A percentile compares a stretch with the other conserved stretches of the same genome.
These are phyloP conservation scores for Pseudonitzschia multistriata DNA, from an alignment of 108 stramenopile genomes.

Conservation along the genomic window DNA sequence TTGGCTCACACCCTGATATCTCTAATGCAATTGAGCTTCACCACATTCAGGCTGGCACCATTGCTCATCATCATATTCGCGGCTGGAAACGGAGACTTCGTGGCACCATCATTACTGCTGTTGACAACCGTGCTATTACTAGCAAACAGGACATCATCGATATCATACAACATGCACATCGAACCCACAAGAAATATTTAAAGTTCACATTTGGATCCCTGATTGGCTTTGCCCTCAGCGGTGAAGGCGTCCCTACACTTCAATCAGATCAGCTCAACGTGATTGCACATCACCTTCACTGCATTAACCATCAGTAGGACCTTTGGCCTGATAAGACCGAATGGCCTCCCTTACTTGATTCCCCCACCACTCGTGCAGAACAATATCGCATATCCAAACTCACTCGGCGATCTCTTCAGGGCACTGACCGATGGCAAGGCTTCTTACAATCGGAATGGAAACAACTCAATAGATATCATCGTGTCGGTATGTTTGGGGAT, in stretches of 20 bases:
- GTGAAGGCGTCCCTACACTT: constrained; percentile 6
- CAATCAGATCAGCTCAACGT: constrained; percentile 15
- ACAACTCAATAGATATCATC: too few species aligned
- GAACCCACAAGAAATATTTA: background rate
- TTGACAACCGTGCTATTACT: background rate
- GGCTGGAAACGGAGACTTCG: constrained; percentile 13
- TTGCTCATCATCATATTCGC: background rate
- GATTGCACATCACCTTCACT: constrained; percentile 6
- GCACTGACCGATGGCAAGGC: background rate
- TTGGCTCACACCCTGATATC: background rate
- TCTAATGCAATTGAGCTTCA: background rate
- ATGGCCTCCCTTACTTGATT: background rate
- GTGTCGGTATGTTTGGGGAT: background rate
- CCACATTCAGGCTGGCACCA: background rate
- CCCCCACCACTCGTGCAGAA: background rate
- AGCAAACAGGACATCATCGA: constrained; percentile 1
- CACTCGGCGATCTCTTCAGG: constrained; percentile 4
- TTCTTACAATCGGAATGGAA: too few species aligned
- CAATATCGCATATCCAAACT: background rate
- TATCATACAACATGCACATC: background rate
- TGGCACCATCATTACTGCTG: background rate
- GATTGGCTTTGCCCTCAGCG: background rate
- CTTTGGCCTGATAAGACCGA: background rate
- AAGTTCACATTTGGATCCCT: background rate
- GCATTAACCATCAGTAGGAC: background rate